A percentile compares a stretch with the other conserved stretches of the same genome.
Conservation (phyloP, 352 stramenopile genomes). For the Globisporangium mamillatum region DNA sequence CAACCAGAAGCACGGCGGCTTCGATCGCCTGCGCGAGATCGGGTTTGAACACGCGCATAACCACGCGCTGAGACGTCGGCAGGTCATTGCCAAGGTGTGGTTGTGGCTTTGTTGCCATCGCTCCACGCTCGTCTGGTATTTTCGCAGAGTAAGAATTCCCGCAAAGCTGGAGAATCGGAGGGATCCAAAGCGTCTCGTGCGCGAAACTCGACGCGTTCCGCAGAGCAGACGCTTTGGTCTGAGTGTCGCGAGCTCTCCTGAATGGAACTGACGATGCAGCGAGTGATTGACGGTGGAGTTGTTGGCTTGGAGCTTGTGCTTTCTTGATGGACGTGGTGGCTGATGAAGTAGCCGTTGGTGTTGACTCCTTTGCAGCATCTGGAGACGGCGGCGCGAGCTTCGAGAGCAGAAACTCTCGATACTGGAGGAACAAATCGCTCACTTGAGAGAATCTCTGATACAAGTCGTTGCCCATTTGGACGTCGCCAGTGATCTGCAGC, state of each 20-base stretch:
- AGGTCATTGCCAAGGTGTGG: not conserved
- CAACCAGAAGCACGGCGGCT: no score
- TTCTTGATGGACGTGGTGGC: not conserved
- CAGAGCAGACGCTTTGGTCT: not conserved
- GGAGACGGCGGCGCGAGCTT: not conserved
- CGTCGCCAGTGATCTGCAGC: slow-evolving; percentile 7
- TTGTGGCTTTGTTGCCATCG: not conserved
- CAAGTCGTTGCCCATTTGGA: not conserved
- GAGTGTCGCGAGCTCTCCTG: not conserved
- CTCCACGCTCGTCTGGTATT: not conserved
- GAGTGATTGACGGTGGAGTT: not conserved
- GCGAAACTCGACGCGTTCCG: slow-evolving; percentile 14
- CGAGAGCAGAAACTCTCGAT: not conserved
- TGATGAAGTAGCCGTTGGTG: not conserved
- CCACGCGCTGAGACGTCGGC: not conserved
- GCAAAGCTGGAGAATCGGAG: slow-evolving; percentile 9
- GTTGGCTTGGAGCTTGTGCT: not conserved
- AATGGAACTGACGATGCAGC: not conserved
- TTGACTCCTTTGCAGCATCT: not conserved
- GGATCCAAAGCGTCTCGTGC: slow-evolving; percentile 21
- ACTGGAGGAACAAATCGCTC: slow-evolving; percentile 2
- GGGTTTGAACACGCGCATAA: slow-evolving; percentile 13
- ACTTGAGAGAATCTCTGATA: slow-evolving; percentile 1
- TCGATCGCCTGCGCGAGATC: slow-evolving; percentile 17
- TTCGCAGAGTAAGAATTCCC: not conserved